phyloP scores from a whole-genome alignment of 1,139 yeast genomes.

The Zygoascus sp. region DNA sequence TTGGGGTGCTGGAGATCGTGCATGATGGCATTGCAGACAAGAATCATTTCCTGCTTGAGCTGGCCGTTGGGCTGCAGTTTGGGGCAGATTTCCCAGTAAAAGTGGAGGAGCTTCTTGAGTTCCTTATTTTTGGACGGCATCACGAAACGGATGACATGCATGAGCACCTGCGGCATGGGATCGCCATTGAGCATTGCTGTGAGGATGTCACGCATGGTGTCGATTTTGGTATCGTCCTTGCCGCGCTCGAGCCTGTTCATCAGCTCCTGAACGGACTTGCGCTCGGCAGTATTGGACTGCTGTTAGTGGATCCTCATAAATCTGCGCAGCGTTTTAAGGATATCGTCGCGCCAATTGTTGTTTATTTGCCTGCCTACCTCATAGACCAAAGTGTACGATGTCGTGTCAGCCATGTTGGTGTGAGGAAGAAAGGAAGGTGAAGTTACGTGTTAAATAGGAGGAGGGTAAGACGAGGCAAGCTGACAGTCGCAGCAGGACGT shows the following conservation, averaged over 20 bases:
- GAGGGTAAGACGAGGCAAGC: constrained; percentile 3
- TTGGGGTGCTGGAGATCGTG: constrained; percentile 97
- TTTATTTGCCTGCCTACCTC: constrained; percentile 25
- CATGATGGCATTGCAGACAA: constrained; percentile 96
- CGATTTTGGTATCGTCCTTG: constrained; percentile 79
- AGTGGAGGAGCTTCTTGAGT: constrained; percentile 85
- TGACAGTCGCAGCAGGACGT: too few relatives aligned
- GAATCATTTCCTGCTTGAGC: constrained; percentile 96
- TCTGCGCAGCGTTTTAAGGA: too few relatives aligned
- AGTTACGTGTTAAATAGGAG: constrained; percentile 11
- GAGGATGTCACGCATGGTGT: constrained; percentile 83
- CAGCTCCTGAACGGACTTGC: constrained; percentile 71
- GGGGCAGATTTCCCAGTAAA: constrained; percentile 98
- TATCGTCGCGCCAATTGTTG: background rate
- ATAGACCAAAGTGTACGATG: constrained; percentile 35
- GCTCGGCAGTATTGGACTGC: constrained; percentile 45
- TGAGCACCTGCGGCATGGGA: constrained; percentile 87
- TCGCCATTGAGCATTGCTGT: constrained; percentile 90
- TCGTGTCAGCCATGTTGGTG: constrained; percentile 31
- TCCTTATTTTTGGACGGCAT: constrained; percentile 94
- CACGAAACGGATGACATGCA: constrained; percentile 95
- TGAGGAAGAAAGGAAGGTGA: constrained; percentile 10
- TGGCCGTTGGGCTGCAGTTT: constrained; percentile 84
- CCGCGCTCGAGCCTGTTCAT: constrained; percentile 82
- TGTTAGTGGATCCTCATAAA: too few relatives aligned